Base-by-base conservation (phyloP, 2,329 filamentous ascomycete genomes). In the Colletotrichum sp. region DNA sequence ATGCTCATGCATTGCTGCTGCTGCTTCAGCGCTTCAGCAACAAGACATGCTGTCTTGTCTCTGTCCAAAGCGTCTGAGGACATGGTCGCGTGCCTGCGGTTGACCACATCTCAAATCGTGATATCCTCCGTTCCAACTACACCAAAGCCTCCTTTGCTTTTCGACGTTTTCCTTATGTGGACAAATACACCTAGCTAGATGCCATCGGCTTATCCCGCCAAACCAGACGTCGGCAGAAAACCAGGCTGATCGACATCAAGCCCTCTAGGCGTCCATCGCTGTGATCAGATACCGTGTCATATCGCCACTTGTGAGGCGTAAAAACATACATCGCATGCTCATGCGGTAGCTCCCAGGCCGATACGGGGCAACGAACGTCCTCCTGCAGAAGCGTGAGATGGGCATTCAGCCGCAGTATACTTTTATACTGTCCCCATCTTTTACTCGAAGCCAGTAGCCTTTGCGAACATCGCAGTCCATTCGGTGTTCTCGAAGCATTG, bases 71-170 rank as follows among this genome's bases (percentile, higher is more conserved):
- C 39, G 6, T 49, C 39, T 19, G 19, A 12, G 5, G 39, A 6
- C n/a, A 49, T 6, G 1, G 3, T 9, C 39, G 12, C n/a, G 39
- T 49, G 19, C 39, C 0, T 49, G 39, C 1, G 19, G 0, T 6
- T 49, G 39, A 1, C 19, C 3, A 49, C 39, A 11, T 19, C 9
- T 49, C 5, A 9, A 49, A 49, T n/a, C 5, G 39, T n/a, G 8
- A n/a, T 49, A 0, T 0, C 39, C 19, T 5, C 0, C 15, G 16
- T 49, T n/a, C 11, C 19, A 12, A 0, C 2, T 19, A 5, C 9
- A n/a, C 1, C 19, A 49, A 0, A 49, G 39, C 39, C 1, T 49
- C 19, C 8, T 49, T 9, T 12, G 9, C 39, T 0, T 49, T 49
- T 49, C 16, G 39, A 49, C 5, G 39, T 49, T 49, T 49, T 19